A percentile compares a stretch with the other conserved stretches of the same genome.
These are phyloP conservation scores for Syncephalastrum sp. DNA, from an alignment of 371 early-diverging fungal genomes.

Conservation along the genomic window DNA sequence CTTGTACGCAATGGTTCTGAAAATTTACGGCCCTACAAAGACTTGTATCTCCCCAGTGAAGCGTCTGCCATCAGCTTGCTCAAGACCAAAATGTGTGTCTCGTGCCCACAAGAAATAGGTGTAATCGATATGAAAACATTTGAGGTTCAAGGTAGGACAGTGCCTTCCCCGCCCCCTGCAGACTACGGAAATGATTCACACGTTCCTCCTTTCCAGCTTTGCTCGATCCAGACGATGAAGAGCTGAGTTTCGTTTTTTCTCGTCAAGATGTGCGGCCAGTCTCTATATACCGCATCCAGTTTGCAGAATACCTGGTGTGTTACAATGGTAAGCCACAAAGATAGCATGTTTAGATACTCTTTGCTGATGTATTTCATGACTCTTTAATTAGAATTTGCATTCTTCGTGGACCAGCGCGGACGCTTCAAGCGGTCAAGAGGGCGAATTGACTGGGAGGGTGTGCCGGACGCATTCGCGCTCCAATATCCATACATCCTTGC, in stretches of 20 bases:
- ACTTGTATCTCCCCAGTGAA: conserved; percentile 90
- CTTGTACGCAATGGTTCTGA: conserved; percentile 54
- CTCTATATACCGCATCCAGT: conserved; percentile 71
- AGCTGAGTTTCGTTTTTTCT: conserved; percentile 23
- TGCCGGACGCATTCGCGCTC: conserved; percentile 61
- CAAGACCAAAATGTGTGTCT: conserved; percentile 84
- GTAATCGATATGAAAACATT: conserved; percentile 84
- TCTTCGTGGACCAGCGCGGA: conserved; percentile 79
- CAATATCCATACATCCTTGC: conserved; percentile 84
- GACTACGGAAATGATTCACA: not conserved
- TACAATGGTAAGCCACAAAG: conserved; percentile 60
- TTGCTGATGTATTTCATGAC: conserved; percentile 3
- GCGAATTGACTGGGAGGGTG: conserved; percentile 50
- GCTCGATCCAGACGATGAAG: conserved; percentile 39
- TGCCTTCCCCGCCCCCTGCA: not conserved
- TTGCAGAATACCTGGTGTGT: conserved; percentile 82
- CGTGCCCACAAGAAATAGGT: conserved; percentile 91
- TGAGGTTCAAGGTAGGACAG: conserved; percentile 36
- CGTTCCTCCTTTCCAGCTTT: conserved; percentile 17
- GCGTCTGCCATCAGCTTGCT: conserved; percentile 81
- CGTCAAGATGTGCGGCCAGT: conserved; percentile 55
- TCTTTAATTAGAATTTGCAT: conserved; percentile 74
- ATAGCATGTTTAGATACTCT: not conserved
- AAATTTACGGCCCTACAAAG: conserved; percentile 67
- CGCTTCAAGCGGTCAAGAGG: conserved; percentile 27